Percentiles rank a stretch among this genome's conserved stretches.
Conservation (phyloP, 345 rosid species). For the Euphorbia pulcherrima region DNA sequence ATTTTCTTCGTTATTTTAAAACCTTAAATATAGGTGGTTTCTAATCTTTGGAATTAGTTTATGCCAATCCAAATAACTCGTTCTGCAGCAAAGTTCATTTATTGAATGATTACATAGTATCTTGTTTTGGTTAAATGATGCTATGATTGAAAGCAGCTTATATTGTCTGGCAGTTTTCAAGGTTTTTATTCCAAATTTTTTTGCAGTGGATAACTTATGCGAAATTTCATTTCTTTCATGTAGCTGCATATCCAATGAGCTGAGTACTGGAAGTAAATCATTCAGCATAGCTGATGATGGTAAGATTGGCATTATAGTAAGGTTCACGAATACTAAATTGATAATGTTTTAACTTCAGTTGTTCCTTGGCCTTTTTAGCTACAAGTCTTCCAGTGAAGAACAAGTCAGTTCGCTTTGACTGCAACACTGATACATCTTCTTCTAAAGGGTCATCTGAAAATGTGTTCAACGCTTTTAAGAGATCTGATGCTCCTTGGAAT, state of each 20-base stretch:
- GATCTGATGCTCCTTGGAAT: conserved; percentile 26
- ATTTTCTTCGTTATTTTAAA: neutral
- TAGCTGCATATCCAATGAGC: conserved; percentile 51
- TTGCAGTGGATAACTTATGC: conserved; percentile 3
- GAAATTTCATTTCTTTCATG: conserved; percentile 17
- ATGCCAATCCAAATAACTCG: neutral
- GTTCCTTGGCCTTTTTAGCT: conserved; percentile 26
- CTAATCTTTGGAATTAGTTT: neutral
- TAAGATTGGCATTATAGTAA: conserved; percentile 32
- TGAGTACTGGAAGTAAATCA: conserved; percentile 28
- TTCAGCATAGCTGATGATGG: conserved; percentile 36
- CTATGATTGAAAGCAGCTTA: neutral
- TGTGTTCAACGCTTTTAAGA: conserved; percentile 30
- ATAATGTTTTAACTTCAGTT: conserved; percentile 16
- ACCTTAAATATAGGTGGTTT: neutral
- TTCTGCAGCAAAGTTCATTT: neutral
- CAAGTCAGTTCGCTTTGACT: conserved; percentile 57
- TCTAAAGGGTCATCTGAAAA: conserved; percentile 39
- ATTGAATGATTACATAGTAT: neutral
- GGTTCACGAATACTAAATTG: conserved; percentile 19
- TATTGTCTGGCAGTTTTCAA: neutral
- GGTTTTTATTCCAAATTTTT: neutral
- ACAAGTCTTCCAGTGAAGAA: conserved; percentile 35
- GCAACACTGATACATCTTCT: conserved; percentile 38
- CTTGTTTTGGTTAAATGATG: neutral